These are phyloP conservation scores for Aspergillus egyptiacus DNA, from an alignment of 495 filamentous ascomycete species.

Conservation along the genomic window DNA sequence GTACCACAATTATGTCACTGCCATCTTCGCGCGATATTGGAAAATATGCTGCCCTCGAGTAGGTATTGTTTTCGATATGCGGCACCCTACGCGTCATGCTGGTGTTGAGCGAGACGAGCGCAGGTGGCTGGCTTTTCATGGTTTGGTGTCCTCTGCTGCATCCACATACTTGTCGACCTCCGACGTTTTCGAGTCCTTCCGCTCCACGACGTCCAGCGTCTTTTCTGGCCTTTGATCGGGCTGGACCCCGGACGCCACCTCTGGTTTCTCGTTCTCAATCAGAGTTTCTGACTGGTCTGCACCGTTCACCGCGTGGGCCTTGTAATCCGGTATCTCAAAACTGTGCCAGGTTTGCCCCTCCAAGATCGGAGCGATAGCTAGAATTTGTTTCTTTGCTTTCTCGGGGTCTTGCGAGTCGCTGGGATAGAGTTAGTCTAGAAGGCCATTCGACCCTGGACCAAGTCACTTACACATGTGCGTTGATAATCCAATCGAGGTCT, in stretches of 20 bases:
- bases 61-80: background rate
- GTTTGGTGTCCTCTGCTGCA: conserved; percentile 36
- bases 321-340: conserved; percentile 39
- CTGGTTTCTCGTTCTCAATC: conserved; percentile 8
- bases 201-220: conserved; percentile 26
- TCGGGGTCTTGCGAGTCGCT: conserved; percentile 66
- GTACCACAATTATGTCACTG: conserved; percentile 6
- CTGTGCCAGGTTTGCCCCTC: conserved; percentile 54
- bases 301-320: conserved; percentile 13
- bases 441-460: background rate
- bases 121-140: conserved; percentile 2
- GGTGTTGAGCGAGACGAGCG: background rate
- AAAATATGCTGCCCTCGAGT: background rate
- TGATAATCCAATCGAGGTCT: conserved; percentile 91
- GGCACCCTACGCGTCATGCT: background rate
- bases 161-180: conserved; percentile 56
- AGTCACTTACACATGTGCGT: conserved; percentile 69
- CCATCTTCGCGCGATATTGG: background rate
- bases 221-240: background rate
- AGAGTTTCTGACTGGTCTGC: conserved; percentile 9
- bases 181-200: conserved; percentile 44
- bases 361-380: conserved; percentile 79
- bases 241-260: background rate
- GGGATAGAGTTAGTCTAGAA: background rate
- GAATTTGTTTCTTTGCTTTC: conserved; percentile 75